Evolutionary conservation across 495 filamentous ascomycete species (phyloP).

Genomic region (Aspergillus baeticus): DNA sequence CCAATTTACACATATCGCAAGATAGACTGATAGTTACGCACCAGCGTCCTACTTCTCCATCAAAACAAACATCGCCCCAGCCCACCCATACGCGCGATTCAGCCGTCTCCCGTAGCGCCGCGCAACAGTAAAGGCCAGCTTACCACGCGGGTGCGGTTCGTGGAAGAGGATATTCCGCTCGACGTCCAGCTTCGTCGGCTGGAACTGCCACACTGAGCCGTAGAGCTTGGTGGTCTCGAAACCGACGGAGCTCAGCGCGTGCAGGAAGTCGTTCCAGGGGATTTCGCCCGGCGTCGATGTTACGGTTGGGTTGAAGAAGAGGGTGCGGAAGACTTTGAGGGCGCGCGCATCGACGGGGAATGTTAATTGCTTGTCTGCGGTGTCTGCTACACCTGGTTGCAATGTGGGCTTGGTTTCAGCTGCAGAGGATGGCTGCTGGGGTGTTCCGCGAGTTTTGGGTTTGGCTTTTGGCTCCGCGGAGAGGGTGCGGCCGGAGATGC

Average conservation of each 20-base stretch:
- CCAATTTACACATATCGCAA: too few relatives aligned
- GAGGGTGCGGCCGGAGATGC: neutral
- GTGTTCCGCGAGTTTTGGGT: slow-evolving; percentile 39
- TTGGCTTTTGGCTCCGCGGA: slow-evolving; percentile 27
- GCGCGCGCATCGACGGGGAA: slow-evolving; percentile 43
- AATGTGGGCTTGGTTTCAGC: neutral
- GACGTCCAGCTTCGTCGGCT: slow-evolving; percentile 34
- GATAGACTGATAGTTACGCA: too few relatives aligned
- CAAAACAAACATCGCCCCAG: slow-evolving; percentile 31
- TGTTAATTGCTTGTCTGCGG: slow-evolving; percentile 18
- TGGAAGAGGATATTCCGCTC: slow-evolving; percentile 52
- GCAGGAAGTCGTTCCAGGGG: slow-evolving; percentile 50
- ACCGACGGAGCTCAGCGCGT: slow-evolving; percentile 48
- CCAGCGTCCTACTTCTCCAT: neutral
- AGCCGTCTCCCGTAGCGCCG: slow-evolving; percentile 43
- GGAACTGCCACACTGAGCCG: slow-evolving; percentile 54
- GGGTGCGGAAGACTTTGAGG: slow-evolving; percentile 44
- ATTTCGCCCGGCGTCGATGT: slow-evolving; percentile 40
- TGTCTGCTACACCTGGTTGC: neutral
- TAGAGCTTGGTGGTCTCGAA: slow-evolving; percentile 49
- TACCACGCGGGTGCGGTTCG: slow-evolving; percentile 49
- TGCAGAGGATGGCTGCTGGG: slow-evolving; percentile 4
- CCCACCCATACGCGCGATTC: slow-evolving; percentile 47
- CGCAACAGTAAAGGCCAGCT: slow-evolving; percentile 38
- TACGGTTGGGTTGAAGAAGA: slow-evolving; percentile 38